These are phyloP conservation scores for Penicillium crustosum DNA, from an alignment of 2,329 filamentous ascomycete species.

Conservation along the genomic window DNA sequence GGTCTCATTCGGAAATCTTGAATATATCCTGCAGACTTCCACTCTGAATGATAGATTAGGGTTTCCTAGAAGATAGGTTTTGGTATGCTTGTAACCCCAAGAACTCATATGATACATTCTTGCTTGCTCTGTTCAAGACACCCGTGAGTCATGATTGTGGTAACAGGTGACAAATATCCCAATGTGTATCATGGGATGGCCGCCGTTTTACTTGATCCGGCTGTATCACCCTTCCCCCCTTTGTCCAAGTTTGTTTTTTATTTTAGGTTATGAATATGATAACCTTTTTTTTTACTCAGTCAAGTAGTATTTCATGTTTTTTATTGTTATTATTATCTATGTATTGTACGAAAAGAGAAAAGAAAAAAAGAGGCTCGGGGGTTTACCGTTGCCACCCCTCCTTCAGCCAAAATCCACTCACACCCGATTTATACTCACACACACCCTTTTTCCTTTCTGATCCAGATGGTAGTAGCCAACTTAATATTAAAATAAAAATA, in stretches of 20 bases:
- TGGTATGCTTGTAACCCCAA: constrained; percentile 24
- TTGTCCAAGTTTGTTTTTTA: constrained; percentile 20
- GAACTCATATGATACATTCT: constrained; percentile 29
- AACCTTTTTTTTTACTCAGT: constrained; percentile 1
- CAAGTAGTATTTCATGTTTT: not conserved
- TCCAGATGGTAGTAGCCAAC: constrained; percentile 7
- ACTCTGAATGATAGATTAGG: constrained; percentile 15
- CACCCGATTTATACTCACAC: constrained; percentile 7
- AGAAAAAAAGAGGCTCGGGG: constrained; percentile 17
- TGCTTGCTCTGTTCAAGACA: constrained; percentile 16
- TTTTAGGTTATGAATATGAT: constrained; percentile 1
- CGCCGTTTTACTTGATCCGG: constrained; percentile 25
- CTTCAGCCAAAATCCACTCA: constrained; percentile 5
- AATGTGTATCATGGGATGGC: constrained; percentile 27
- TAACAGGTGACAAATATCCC: constrained; percentile 26
- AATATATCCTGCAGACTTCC: not conserved
- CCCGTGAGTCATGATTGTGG: constrained; percentile 24
- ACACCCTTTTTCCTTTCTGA: constrained; percentile 10
- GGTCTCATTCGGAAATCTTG: constrained; percentile 23
- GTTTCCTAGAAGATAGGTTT: constrained; percentile 12
- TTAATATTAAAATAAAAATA: constrained; percentile 9
- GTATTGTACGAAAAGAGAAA: constrained; percentile 10
- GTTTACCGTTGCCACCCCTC: constrained; percentile 23
- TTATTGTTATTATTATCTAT: not conserved
- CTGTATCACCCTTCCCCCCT: constrained; percentile 30